Conservation (phyloP, 148 eudicot genomes). For the Camellia granthamiana region DNA sequence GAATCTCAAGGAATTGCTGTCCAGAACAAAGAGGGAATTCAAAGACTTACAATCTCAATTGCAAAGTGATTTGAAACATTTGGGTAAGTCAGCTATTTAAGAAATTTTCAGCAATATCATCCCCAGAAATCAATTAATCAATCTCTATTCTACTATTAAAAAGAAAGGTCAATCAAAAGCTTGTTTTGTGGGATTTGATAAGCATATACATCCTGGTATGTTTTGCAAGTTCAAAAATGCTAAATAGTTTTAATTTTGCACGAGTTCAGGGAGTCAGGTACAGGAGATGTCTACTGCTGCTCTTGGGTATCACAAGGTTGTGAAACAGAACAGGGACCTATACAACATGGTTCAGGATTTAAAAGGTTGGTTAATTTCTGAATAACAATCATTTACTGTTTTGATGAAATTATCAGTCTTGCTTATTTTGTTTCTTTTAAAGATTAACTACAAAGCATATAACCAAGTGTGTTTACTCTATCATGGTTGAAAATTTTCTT, state of each 20-base stretch:
- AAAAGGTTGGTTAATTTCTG: conserved; percentile 51
- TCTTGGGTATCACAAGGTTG: conserved; percentile 71
- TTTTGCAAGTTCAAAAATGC: neutral
- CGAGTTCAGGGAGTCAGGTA: conserved; percentile 53
- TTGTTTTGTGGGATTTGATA: neutral
- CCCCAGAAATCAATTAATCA: neutral
- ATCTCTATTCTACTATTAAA: neutral
- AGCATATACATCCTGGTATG: neutral
- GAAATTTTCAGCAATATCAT: neutral
- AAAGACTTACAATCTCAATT: conserved; percentile 56
- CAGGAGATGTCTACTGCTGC: conserved; percentile 75
- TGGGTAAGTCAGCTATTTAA: conserved; percentile 44
- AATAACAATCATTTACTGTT: neutral
- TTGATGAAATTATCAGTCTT: neutral
- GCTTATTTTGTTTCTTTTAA: neutral
- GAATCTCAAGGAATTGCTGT: conserved; percentile 57
- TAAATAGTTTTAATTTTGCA: neutral
- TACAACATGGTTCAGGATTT: conserved; percentile 91
- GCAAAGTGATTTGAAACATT: conserved; percentile 53
- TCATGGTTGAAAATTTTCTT: conserved; percentile 16
- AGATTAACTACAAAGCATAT: conserved; percentile 1
- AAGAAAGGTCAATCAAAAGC: neutral
- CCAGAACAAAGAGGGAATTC: conserved; percentile 59
- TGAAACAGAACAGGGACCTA: conserved; percentile 70
- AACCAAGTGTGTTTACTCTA: neutral